Evolutionary conservation across 306 rosid genomes (phyloP).

Genomic region (Neltuma alba): DNA sequence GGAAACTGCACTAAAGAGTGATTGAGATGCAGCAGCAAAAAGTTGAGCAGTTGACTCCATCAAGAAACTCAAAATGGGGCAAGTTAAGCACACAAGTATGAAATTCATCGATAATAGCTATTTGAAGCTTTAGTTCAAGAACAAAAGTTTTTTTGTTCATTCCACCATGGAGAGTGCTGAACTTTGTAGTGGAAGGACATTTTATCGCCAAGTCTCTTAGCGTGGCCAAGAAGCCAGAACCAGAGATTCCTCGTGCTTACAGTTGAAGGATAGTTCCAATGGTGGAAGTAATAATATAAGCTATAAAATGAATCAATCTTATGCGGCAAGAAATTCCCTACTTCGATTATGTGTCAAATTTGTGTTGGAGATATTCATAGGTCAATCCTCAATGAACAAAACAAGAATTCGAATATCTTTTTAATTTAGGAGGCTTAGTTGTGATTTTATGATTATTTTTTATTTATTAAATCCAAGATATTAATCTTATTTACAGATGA

Average conservation of each 20-base stretch:
- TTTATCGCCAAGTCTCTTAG: background rate
- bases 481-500: background rate
- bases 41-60: slow-evolving; percentile 22
- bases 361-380: background rate
- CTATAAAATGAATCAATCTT: background rate
- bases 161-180: too few species aligned
- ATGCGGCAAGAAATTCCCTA: background rate
- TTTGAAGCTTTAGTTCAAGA: background rate
- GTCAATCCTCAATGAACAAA: background rate
- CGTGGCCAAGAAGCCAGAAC: slow-evolving; percentile 10
- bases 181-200: background rate
- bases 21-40: slow-evolving; percentile 11
- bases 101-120: slow-evolving; percentile 8
- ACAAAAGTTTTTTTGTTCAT: too few species aligned
- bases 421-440: background rate
- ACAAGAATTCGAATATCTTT: background rate
- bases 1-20: background rate
- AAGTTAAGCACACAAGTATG: background rate
- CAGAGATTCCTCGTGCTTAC: background rate
- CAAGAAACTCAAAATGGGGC: background rate
- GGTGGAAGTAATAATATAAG: too few species aligned
- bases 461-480: background rate
- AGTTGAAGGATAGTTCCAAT: background rate
- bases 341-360: background rate
- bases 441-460: background rate